Base-by-base conservation (phyloP, 176 grass and related monocot species). In the Phoenix roebelenii region DNA sequence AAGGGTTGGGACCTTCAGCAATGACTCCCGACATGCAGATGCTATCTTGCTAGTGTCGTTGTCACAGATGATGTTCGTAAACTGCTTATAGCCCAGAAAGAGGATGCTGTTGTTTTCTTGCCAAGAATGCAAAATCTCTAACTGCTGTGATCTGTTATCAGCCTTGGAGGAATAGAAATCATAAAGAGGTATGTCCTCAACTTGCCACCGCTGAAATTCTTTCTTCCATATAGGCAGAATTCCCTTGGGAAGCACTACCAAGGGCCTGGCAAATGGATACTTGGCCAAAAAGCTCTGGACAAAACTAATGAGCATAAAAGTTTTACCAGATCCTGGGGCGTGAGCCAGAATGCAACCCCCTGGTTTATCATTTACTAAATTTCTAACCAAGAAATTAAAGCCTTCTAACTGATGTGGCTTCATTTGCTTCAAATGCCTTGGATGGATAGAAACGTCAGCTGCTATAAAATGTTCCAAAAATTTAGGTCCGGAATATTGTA, bases 91-190 rank as follows among this genome's bases (percentile, higher is more conserved):
- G 63, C 93, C 93, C 59, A 98, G 72, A 82, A 98, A 85, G 4
- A 98, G 74, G 52, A 98, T 98, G 73, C 93, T 92, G 73, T 79
- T 67, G 20, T 67, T 85, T 44, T 84, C 85, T 64, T 98, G 78
- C 93, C 93, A 98, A 30, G 72, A 58, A 23, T 89, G 85, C 57
- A 98, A 81, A 44, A 92, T 61, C 60, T 85, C 81, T 66, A 98
- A 72, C 50, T 98, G 93, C n/a, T 98, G 87, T 55, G 65, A 22
- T 82, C 93, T 81, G 67, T 92, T 98, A 49, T 88, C 84, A 76
- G 93, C 93, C 65, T 98, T 98, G n/a, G 69, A 65, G 22, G 87
- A 88, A 72, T 98, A 98, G 49, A 98, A 98, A 73, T 98, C 93
- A 56, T 85, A 85, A 12, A 98, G 23, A 55, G 85, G 81, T 69